phyloP scores from a whole-genome alignment of 2,329 filamentous ascomycete genomes.

The Elsinoe arachidis region DNA sequence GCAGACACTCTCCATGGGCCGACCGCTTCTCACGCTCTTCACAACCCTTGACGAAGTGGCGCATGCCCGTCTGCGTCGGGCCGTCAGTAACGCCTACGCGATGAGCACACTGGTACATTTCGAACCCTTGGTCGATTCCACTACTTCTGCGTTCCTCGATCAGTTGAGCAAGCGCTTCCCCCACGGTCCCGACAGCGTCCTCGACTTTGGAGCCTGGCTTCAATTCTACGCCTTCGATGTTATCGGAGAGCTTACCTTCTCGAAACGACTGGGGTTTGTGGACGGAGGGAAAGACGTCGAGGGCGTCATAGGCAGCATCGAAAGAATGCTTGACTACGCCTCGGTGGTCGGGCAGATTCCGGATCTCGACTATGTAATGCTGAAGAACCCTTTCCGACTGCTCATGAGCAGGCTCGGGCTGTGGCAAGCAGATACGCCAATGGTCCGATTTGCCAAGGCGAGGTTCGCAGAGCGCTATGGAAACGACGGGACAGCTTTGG shows the following conservation, averaged over 20 bases:
- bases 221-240: constrained; percentile 78
- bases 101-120: constrained; percentile 65
- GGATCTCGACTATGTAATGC: constrained; percentile 21
- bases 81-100: neutral
- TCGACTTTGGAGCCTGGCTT: constrained; percentile 62
- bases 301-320: constrained; percentile 20
- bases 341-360: constrained; percentile 24
- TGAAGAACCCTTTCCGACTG: constrained; percentile 21
- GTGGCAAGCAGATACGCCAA: neutral
- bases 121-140: constrained; percentile 68
- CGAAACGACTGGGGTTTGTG: constrained; percentile 19
- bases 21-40: constrained; percentile 59
- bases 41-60: constrained; percentile 45
- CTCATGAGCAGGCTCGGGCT: constrained; percentile 8
- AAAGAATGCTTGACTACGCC: constrained; percentile 16
- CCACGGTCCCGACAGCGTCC: constrained; percentile 35
- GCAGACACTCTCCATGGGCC: constrained; percentile 57
- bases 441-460: neutral
- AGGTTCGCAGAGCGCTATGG: neutral
- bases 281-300: constrained; percentile 15
- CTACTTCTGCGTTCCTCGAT: constrained; percentile 52
- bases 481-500: neutral
- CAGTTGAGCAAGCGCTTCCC: constrained; percentile 26
- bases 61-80: neutral
- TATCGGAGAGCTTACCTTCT: constrained; percentile 46